phyloP scores from a whole-genome alignment of 78 protist genomes.

The Protostelium mycophagum region DNA sequence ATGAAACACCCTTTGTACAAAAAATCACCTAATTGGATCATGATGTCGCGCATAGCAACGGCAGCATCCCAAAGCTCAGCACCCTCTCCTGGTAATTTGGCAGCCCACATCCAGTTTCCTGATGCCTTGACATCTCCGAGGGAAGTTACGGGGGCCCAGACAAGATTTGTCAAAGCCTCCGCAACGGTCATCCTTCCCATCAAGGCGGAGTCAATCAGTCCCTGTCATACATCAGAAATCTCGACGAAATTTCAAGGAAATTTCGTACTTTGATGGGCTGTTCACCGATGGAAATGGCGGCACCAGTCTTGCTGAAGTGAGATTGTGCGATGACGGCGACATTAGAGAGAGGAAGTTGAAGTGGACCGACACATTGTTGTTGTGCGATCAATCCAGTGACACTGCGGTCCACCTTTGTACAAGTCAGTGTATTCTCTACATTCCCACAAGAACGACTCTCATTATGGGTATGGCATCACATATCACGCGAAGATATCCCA shows the following conservation, averaged over 20 bases:
- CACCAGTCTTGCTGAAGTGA: slow-evolving; percentile 41
- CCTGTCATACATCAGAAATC: slow-evolving; percentile 44
- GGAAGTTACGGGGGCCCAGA: slow-evolving; percentile 46
- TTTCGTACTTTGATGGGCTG: slow-evolving; percentile 83
- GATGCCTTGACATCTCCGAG: slow-evolving; percentile 62
- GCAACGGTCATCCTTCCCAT: slow-evolving; percentile 83
- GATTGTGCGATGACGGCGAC: slow-evolving; percentile 68
- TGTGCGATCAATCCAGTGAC: slow-evolving; percentile 91
- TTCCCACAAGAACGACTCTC: neutral
- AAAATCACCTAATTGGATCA: slow-evolving; percentile 44
- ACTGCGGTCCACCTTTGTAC: slow-evolving; percentile 71
- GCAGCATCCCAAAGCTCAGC: slow-evolving; percentile 80
- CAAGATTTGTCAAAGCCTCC: slow-evolving; percentile 85
- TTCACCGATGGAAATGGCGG: slow-evolving; percentile 72
- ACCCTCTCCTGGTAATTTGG: slow-evolving; percentile 83
- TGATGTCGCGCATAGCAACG: slow-evolving; percentile 68
- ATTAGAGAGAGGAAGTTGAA: slow-evolving; percentile 82
- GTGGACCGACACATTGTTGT: slow-evolving; percentile 90
- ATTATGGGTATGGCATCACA: neutral
- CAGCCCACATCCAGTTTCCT: slow-evolving; percentile 96
- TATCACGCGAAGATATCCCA: neutral
- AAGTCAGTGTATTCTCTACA: neutral
- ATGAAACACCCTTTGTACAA: slow-evolving; percentile 33
- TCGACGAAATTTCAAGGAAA: too few relatives aligned
- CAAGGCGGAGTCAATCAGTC: slow-evolving; percentile 70